Percentiles rank a stretch among this genome's conserved stretches.
phyloP scores from a whole-genome alignment of 352 stramenopile species.

The Pythium myriotylum region DNA sequence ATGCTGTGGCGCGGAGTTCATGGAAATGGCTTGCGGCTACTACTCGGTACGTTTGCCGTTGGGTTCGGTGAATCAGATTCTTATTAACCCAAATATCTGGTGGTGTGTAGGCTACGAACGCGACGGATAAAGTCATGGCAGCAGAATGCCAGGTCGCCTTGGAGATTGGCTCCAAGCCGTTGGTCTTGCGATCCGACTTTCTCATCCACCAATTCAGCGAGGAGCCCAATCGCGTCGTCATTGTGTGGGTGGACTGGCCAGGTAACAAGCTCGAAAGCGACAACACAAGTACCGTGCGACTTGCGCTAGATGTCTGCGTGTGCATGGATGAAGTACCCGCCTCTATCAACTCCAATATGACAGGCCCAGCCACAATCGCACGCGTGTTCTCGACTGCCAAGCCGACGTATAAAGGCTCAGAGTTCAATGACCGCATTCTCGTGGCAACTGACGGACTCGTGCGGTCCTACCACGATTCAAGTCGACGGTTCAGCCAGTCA shows the following conservation, averaged over 20 bases:
- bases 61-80: too few species aligned
- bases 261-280: not conserved
- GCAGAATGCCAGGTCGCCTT: not conserved
- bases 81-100: not conserved
- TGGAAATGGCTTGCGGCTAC: not conserved
- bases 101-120: not conserved
- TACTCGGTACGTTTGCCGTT: not conserved
- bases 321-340: not conserved
- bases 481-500: not conserved
- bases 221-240: not conserved
- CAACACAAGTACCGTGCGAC: not conserved
- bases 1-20: not conserved
- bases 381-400: not conserved
- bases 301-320: not conserved
- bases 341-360: not conserved
- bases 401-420: not conserved
- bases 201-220: not conserved
- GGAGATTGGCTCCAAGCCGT: not conserved
- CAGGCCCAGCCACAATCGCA: not conserved
- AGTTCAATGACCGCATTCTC: not conserved
- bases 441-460: not conserved
- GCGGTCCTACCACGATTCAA: not conserved
- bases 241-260: constrained; percentile 1
- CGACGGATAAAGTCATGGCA: not conserved
- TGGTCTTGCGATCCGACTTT: not conserved